Evolutionary conservation across 1,139 yeast species (phyloP).

Genomic region (Scheffersomyces cryptocercus): DNA sequence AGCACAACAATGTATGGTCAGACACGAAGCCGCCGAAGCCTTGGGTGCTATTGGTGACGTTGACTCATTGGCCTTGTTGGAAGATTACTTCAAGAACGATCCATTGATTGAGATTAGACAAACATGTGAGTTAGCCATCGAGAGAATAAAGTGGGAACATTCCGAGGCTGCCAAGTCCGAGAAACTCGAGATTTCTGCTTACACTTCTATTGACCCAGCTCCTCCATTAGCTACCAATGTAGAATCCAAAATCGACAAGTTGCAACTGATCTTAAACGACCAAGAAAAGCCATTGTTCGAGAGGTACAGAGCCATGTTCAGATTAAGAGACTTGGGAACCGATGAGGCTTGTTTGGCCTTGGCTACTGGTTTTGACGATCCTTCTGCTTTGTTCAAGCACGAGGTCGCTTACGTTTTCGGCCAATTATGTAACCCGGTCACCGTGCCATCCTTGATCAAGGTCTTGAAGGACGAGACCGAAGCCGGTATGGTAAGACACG

Average conservation of each 20-base stretch:
- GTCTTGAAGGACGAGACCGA: conserved; percentile 75
- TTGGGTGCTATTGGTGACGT: conserved; percentile 91
- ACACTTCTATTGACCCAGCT: conserved; percentile 94
- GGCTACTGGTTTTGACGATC: conserved; percentile 86
- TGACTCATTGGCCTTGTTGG: conserved; percentile 68
- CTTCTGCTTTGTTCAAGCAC: conserved; percentile 92
- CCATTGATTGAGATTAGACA: conserved; percentile 89
- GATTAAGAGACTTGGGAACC: conserved; percentile 91
- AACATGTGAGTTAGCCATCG: conserved; percentile 96
- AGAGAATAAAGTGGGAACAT: conserved; percentile 89
- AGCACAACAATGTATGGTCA: conserved; percentile 88
- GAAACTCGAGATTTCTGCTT: conserved; percentile 71
- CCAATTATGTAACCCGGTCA: conserved; percentile 90
- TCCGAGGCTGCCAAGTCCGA: conserved; percentile 66
- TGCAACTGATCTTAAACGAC: conserved; percentile 71
- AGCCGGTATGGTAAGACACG: conserved; percentile 99
- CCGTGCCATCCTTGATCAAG: conserved; percentile 84
- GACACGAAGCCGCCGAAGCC: conserved; percentile 99
- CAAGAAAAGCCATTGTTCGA: conserved; percentile 80
- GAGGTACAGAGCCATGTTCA: conserved; percentile 97
- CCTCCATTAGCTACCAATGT: conserved; percentile 82
- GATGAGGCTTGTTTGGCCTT: conserved; percentile 91
- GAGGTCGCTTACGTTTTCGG: conserved; percentile 99
- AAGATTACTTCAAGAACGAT: conserved; percentile 65
- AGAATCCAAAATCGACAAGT: conserved; percentile 58